Evolutionary conservation across 2,329 filamentous ascomycete species (phyloP), one percentile per base, ranked within the genome.

Genomic region (Alternaria rosae): DNA sequence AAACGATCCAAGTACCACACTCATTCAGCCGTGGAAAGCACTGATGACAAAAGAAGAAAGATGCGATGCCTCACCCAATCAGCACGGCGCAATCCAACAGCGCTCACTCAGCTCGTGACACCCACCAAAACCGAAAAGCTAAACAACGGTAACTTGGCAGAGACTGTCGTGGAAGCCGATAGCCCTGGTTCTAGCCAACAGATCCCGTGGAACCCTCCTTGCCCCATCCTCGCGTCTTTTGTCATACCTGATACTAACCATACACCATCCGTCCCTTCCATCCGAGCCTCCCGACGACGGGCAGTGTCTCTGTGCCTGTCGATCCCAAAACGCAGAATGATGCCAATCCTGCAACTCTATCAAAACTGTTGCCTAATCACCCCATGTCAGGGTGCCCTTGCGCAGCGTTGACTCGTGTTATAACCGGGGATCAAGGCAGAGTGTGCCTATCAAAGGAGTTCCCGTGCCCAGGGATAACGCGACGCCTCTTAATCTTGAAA

Each of bases 401-500:
- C 52, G 11, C 30, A 28, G 26, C 38, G 38, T 35, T 38, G 32
- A 54, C 53, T 43, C 23, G 28, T 42, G 42, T 35, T 41, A 57
- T 48, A 47, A 44, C 30, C 50, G 30, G 52, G 50, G 43, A 41
- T 23, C 17, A 53, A 28, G 44, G 30, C 45, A 48, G 35, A 32
- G 47, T 56, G 35, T 58, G 47, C 42, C 53, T 50, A 61, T 53
- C 47, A 57, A 61, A 62, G 50, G 60, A 58, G 44, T 28, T 57
- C 57, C 63, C 54, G 44, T 62, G 59, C 58, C 62, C 50, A 54
- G 57, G 52, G 54, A 61, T 52, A 30, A 26, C 38, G 57, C 38
- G 51, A 65, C 68, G 68, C 67, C 65, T 65, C 65, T 63, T 70
- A 65, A 68, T 69, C 59, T 69, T 38, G 47, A 21, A 53, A 17